Evolutionary conservation across 2,329 filamentous ascomycete species (phyloP).

Genomic region (Talaromyces marneffei): DNA sequence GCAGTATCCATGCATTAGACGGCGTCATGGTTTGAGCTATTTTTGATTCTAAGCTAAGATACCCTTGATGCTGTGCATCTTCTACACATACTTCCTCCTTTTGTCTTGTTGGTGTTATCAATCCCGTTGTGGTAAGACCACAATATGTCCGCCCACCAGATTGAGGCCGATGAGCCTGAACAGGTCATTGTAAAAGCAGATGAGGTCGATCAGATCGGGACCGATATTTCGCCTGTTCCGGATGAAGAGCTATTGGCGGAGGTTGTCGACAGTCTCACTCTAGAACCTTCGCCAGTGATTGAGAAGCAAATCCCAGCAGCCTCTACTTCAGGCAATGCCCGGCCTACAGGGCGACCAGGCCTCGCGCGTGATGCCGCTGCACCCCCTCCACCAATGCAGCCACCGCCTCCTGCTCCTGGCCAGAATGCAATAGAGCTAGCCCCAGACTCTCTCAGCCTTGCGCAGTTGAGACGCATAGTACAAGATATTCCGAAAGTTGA

Average conservation of each 20-base stretch:
- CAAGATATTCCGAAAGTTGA: conserved; percentile 66
- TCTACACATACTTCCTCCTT: conserved; percentile 2
- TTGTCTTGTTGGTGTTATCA: neutral
- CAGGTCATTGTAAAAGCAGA: conserved; percentile 45
- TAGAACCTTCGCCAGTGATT: conserved; percentile 25
- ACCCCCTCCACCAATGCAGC: conserved; percentile 41
- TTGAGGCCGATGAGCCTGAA: conserved; percentile 24
- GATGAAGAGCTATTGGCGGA: conserved; percentile 41
- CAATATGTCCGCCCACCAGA: conserved; percentile 24
- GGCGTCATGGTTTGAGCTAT: conserved; percentile 7
- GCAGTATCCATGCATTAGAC: neutral
- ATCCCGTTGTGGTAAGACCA: neutral
- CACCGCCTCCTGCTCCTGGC: conserved; percentile 43
- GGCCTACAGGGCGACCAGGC: conserved; percentile 28
- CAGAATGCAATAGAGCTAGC: conserved; percentile 36
- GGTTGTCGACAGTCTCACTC: conserved; percentile 33
- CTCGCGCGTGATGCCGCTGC: conserved; percentile 32
- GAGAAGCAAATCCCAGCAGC: conserved; percentile 2
- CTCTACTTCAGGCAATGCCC: conserved; percentile 16
- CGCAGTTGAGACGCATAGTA: conserved; percentile 67
- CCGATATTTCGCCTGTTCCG: conserved; percentile 41
- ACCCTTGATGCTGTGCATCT: conserved; percentile 16
- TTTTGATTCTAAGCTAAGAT: conserved; percentile 11
- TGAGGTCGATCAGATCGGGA: conserved; percentile 45
- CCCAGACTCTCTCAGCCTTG: conserved; percentile 66